Percentiles rank a stretch among this genome's conserved stretches.
Evolutionary conservation across 2,329 filamentous ascomycete genomes (phyloP).

Genomic region (Fonsecaea nubica): DNA sequence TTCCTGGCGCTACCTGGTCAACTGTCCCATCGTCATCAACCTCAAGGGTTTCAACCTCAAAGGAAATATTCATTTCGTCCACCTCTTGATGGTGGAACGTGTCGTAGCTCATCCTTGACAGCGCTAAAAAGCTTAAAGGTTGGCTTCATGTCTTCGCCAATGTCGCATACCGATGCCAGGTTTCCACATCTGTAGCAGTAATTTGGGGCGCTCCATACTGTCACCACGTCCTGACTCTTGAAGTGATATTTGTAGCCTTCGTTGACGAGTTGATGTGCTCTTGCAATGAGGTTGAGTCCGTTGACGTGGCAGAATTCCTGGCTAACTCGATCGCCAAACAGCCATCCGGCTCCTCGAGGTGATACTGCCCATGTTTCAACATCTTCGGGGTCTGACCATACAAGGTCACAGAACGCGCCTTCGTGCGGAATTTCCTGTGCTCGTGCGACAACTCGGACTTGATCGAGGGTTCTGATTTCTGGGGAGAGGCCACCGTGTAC

Average conservation of each 20-base stretch:
- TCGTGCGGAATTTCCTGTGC: conserved; percentile 80
- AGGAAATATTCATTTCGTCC: conserved; percentile 57
- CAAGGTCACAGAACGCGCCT: conserved; percentile 76
- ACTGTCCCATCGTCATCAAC: conserved; percentile 8
- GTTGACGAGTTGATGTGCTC: conserved; percentile 77
- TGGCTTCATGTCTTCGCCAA: conserved; percentile 82
- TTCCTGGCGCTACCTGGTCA: not conserved
- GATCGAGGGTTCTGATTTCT: conserved; percentile 75
- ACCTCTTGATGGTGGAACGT: conserved; percentile 52
- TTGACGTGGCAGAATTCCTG: conserved; percentile 81
- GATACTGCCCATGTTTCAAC: conserved; percentile 74
- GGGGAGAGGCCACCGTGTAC: conserved; percentile 75
- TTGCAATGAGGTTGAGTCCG: conserved; percentile 72
- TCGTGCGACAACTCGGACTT: conserved; percentile 75
- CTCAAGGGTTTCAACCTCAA: conserved; percentile 24
- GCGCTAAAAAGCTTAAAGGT: conserved; percentile 72
- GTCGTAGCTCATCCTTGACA: conserved; percentile 55
- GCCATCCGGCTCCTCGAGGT: conserved; percentile 70
- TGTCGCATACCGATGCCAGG: conserved; percentile 82
- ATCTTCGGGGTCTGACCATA: conserved; percentile 77
- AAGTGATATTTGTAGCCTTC: conserved; percentile 93
- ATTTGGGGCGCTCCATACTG: conserved; percentile 87
- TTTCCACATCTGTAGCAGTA: conserved; percentile 92
- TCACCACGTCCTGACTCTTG: conserved; percentile 89
- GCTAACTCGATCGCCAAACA: conserved; percentile 74